Percentiles rank a stretch among this genome's conserved stretches.
Conservation (phyloP, 495 filamentous ascomycete genomes). For the Tuber borchii region DNA sequence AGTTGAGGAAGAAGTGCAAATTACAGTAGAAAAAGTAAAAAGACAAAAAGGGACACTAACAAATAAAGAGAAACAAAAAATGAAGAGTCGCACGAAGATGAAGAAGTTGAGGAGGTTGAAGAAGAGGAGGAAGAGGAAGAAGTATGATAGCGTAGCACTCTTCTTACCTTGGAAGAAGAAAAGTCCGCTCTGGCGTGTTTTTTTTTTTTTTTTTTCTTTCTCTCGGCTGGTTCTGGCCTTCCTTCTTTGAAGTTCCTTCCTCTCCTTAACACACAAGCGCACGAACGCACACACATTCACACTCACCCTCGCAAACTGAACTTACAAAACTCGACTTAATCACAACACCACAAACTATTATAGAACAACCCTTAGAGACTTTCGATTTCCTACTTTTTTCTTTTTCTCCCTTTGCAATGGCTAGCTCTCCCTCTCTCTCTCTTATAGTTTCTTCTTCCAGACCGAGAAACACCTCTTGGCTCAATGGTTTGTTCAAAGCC, state of each 20-base stretch:
- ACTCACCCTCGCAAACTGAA: background rate
- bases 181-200: background rate
- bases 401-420: background rate
- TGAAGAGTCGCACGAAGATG: background rate
- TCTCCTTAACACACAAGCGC: background rate
- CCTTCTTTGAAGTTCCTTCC: background rate
- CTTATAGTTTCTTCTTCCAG: background rate
- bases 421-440: background rate
- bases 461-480: background rate
- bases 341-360: background rate
- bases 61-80: background rate
- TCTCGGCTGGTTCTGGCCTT: background rate
- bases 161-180: background rate
- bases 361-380: background rate
- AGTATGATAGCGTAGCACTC: background rate
- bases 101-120: background rate
- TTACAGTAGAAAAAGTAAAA: background rate
- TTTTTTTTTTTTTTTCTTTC: no score
- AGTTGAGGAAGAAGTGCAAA: background rate
- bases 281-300: background rate
- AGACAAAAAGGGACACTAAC: background rate
- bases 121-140: background rate
- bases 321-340: background rate
- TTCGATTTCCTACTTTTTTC: background rate
- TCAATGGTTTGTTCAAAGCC: background rate